These are phyloP conservation scores for Citrus mangshanensis DNA, from an alignment of 345 rosid genomes.

Conservation along the genomic window DNA sequence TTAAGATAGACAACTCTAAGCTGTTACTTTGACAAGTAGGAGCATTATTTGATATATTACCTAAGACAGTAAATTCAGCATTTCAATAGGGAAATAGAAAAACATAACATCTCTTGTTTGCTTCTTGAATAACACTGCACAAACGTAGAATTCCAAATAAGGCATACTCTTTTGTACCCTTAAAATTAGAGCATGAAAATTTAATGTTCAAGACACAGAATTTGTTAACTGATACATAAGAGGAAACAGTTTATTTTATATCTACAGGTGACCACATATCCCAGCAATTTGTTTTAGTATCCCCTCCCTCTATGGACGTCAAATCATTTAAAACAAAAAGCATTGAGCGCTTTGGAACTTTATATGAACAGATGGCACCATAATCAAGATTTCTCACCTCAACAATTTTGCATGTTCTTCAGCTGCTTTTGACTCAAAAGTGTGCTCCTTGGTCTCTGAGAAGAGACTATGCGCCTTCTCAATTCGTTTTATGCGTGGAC, in stretches of 20 bases:
- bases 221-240: background rate
- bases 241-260: background rate
- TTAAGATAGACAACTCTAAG: background rate
- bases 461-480: conserved; percentile 79
- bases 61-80: background rate
- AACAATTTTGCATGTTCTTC: conserved; percentile 94
- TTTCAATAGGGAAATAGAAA: background rate
- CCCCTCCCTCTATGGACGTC: background rate
- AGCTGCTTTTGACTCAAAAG: conserved; percentile 94
- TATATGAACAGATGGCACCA: background rate
- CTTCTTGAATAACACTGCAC: background rate
- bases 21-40: background rate
- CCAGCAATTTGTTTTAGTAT: background rate
- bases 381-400: conserved; percentile 44
- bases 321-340: background rate
- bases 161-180: background rate
- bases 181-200: background rate
- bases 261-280: background rate
- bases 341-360: background rate
- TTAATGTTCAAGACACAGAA: background rate
- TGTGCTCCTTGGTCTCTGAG: conserved; percentile 85
- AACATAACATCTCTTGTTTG: background rate
- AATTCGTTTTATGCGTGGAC: conserved; percentile 91
- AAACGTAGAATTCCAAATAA: background rate
- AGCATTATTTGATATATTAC: background rate